Evolutionary conservation across 2,329 filamentous ascomycete genomes (phyloP).

Genomic region (Cordyceps cicadae): DNA sequence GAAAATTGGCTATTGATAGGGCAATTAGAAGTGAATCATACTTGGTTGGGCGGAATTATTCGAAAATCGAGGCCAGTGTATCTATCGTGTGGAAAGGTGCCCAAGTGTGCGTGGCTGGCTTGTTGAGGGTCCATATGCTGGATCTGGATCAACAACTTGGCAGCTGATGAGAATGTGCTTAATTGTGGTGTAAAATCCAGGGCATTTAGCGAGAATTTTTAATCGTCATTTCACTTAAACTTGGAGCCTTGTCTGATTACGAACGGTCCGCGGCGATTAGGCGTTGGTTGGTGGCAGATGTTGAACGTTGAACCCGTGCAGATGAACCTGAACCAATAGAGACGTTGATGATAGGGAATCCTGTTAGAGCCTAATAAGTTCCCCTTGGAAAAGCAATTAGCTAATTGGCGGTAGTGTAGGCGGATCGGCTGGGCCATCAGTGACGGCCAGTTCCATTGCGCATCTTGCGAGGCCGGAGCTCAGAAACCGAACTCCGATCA

Average conservation of each 20-base stretch:
- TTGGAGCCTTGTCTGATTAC: too few relatives aligned
- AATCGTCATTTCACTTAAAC: too few relatives aligned
- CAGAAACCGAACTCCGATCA: constrained; percentile 10
- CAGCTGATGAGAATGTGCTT: neutral
- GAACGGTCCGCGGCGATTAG: too few relatives aligned
- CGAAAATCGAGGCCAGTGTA: neutral
- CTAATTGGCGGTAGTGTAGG: neutral
- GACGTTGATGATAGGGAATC: neutral
- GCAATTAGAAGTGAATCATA: neutral
- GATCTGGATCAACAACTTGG: neutral
- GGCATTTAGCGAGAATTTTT: too few relatives aligned
- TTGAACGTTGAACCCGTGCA: too few relatives aligned
- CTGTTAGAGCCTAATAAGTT: too few relatives aligned
- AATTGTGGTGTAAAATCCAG: neutral
- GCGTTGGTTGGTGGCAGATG: too few relatives aligned
- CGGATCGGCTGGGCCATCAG: neutral
- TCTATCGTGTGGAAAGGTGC: neutral
- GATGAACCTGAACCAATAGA: too few relatives aligned
- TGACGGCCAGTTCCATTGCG: neutral
- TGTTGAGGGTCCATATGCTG: neutral
- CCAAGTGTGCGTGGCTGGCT: too few relatives aligned
- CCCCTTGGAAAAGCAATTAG: neutral
- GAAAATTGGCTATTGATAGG: neutral
- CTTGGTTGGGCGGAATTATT: neutral
- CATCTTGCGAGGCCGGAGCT: constrained; percentile 6